Conservation (phyloP, 805 yeast species). For the Spathaspora sp. region DNA sequence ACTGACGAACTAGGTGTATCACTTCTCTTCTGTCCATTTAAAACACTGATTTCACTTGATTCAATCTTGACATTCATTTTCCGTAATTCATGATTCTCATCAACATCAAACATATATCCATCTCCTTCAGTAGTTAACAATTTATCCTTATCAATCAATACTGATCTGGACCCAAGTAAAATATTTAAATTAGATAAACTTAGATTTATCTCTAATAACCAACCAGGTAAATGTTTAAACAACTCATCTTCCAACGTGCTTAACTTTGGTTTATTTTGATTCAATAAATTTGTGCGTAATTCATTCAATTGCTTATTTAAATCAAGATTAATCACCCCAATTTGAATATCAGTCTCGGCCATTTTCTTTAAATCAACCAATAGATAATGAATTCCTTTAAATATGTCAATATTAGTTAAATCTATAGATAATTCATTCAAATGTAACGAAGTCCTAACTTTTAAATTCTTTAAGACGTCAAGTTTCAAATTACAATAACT, state of each 20-base stretch:
- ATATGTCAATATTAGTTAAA: slow-evolving; percentile 25
- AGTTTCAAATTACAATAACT: slow-evolving; percentile 10
- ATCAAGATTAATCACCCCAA: slow-evolving; percentile 25
- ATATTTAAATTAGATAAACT: slow-evolving; percentile 14
- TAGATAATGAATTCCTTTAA: slow-evolving; percentile 28
- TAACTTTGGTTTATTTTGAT: neutral
- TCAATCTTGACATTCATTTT: slow-evolving; percentile 8
- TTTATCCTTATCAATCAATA: slow-evolving; percentile 25
- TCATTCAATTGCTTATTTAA: slow-evolving; percentile 20
- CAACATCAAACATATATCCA: slow-evolving; percentile 14
- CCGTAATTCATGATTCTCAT: slow-evolving; percentile 18
- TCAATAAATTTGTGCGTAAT: neutral
- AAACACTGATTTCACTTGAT: neutral
- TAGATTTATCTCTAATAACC: slow-evolving; percentile 27
- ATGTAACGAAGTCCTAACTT: slow-evolving; percentile 17
- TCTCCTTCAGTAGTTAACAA: slow-evolving; percentile 11
- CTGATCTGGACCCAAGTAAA: slow-evolving; percentile 35
- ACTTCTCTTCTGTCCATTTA: slow-evolving; percentile 7
- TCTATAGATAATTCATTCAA: slow-evolving; percentile 20
- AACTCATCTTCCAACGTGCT: slow-evolving; percentile 10
- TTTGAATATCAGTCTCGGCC: slow-evolving; percentile 19
- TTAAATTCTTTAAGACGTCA: slow-evolving; percentile 25
- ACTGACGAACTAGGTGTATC: neutral
- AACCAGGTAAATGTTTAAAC: slow-evolving; percentile 26
- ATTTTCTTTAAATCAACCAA: slow-evolving; percentile 21